Base-by-base conservation (phyloP, 352 stramenopile species). In the Pythium apleroticum region DNA sequence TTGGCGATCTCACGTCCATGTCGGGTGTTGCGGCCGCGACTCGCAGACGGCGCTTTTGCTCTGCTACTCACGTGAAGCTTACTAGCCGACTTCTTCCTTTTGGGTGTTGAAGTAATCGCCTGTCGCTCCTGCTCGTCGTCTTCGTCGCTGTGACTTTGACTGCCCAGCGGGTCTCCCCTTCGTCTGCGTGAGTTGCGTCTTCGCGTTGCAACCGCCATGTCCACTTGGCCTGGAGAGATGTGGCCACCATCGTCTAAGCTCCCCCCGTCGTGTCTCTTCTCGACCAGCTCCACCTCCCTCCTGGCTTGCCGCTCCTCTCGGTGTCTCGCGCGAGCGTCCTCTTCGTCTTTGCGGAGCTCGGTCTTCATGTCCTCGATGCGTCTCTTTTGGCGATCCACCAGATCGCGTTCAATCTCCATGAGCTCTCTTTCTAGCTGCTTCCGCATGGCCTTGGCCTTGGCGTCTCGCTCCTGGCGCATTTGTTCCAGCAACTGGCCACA, bases 381-480 rank as follows among this genome's bases (percentile, higher is more conserved):
- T 1, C 69, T 63, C n/a, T 75, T 61, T 49, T 86, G 84, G 25
- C 74, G 78, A 20, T 78, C 75, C 41, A 72, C 53, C 14, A 90
- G 43, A 8, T 78, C 77, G 20, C 70, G 74, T 37, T 90, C 78
- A 14, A 86, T 71, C 15, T 83, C 69, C 11, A 72, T 61, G 55
- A 92, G 28, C 25, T 92, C 79, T 30, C 82, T 68, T 33, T 78
- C 69, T 53, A 86, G 48, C 48, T 78, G 69, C 10, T 68, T 65
- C 20, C 75, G 80, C 30, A 86, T 65, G 25, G 87, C 72, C 10
- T 69, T 81, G 19, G 72, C 61, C 57, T 88, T 79, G 5, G 70
- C 66, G 25, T 86, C 76, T 0, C 77, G 74, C 31, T 89, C 80
- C n/a, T 77, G 75, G 4, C 79, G 78, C 31, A 89, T 50, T 39